Evolutionary conservation across 2,329 filamentous ascomycete species (phyloP), one percentile per base, ranked within the genome.

Genomic region (Fusarium tanahbumbuense): DNA sequence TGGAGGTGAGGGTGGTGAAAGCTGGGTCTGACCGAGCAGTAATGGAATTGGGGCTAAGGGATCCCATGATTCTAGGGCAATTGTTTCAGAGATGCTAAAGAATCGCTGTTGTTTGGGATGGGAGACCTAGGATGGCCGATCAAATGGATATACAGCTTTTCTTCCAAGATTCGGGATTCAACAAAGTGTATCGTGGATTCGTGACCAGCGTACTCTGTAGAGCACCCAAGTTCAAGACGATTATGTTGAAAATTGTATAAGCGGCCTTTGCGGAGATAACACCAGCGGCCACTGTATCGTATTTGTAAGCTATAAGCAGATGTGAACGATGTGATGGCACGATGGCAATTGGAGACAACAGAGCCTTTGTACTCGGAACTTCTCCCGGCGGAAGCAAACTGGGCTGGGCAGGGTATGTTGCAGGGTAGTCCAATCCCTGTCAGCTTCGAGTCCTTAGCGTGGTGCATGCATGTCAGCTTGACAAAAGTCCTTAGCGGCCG

Each of bases 401-500:
- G 8, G 27, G 5, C 22, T 11, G 8, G 27, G 12, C 16, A 40
- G 18, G 22, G 48, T 10, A 28, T 37, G 8, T 22, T 25, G 11
- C 40, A 54, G 27, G 40, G 37, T 45, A 34, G 15, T 6, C 42
- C 34, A 25, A n/a, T 11, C 53, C 53, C 22, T 30, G 53, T 48
- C 42, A 30, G 15, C n/a, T 28, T 16, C 18, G 30, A 48, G 42
- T 56, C 53, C 53, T 40, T 48, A 48, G 42, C n/a, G 42, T 23
- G 53, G n/a, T n/a, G n/a, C n/a, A 30, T 48, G 53, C 42, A 56
- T 56, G 53, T 56, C 53, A 56, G 53, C 30, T 56, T 48, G 30
- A 56, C 53, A 56, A 22, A 23, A 56, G 53, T 56, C 53, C 53
- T 23, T 56, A 18, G 53, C 30, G 30, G 42, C 42, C 42, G 53